Base-by-base conservation (phyloP, 2,329 filamentous ascomycete genomes). In the Proliferodiscus dingleyae region DNA sequence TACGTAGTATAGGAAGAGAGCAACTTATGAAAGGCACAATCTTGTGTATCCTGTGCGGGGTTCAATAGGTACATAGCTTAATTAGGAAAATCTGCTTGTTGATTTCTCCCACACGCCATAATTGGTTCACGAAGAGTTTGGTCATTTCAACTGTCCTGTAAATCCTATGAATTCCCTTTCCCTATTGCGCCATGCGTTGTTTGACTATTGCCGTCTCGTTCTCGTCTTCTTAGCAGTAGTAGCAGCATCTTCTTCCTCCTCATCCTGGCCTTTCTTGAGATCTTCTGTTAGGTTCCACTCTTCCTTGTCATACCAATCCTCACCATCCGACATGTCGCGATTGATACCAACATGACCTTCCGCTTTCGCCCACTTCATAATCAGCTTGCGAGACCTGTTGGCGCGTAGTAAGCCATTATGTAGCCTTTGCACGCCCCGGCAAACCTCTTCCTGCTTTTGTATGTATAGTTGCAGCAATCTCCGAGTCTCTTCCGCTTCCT, bases 261-360 rank as follows among this genome's bases (percentile, higher is more conserved):
- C 83, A 51, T 89, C 85, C 58, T 87, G 83, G 0, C 87, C 87
- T 68, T 93, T 93, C 64, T 87, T 84, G 6, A 91, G 68, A 54
- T 87, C 83, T 50, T 86, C 83, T 7, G 79, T 75, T 39, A 93
- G 64, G 0, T 78, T 79, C 86, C 87, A 91, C 67, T 88, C 85
- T 43, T 88, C 83, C 60, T 78, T 79, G 65, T 94, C 88, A 61
- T 89, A 90, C 85, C 87, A 94, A 63, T 94, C 88, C 69, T 94
- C 88, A 9, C 87, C 87, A 62, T 94, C 88, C 41, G 85, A 89
- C 82, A 93, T 82, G 64, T 90, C 86, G 29, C 60, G 53, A 40
- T 81, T 80, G 15, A 70, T 62, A 2, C 81, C 79, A 42, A 71
- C 73, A 59, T 91, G 87, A 18, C 77, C 86, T 67, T 91, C 87